Evolutionary conservation across 768 basidiomycete species (phyloP).

Genomic region (Antrodiella citrinella): DNA sequence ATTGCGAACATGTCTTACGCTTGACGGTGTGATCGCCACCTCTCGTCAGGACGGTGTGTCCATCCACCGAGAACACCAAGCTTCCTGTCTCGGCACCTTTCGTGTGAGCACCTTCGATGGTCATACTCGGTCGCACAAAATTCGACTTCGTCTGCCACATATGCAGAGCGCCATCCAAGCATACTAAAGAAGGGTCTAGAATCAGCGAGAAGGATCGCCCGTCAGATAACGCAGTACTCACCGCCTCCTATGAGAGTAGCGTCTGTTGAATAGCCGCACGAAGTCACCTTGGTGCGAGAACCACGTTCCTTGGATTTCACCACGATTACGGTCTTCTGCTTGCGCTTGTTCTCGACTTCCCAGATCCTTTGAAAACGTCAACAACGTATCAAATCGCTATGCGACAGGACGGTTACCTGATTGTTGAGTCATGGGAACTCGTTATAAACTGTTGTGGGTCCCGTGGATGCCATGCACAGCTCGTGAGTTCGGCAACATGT

Average conservation of each 20-base stretch:
- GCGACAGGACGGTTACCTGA: constrained; percentile 47
- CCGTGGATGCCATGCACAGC: constrained; percentile 91
- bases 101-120: constrained; percentile 78
- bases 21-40: constrained; percentile 96
- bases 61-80: constrained; percentile 83
- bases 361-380: constrained; percentile 60
- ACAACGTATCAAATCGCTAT: background rate
- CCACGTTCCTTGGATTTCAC: constrained; percentile 96
- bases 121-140: constrained; percentile 85
- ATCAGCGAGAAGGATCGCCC: background rate
- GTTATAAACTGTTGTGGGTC: constrained; percentile 83
- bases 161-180: constrained; percentile 86
- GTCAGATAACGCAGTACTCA: constrained; percentile 29
- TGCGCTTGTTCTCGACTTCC: constrained; percentile 87
- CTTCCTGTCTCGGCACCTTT: constrained; percentile 86
- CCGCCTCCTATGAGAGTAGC: constrained; percentile 87
- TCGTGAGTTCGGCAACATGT: constrained; percentile 86
- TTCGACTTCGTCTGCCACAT: constrained; percentile 91
- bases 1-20: constrained; percentile 42
- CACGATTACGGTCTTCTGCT: constrained; percentile 93
- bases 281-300: constrained; percentile 82
- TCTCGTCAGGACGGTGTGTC: constrained; percentile 74
- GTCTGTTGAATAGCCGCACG: constrained; percentile 84
- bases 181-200: constrained; percentile 41
- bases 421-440: constrained; percentile 90